Evolutionary conservation across 805 yeast genomes (phyloP).

Genomic region (Zygosaccharomyces lentus): DNA sequence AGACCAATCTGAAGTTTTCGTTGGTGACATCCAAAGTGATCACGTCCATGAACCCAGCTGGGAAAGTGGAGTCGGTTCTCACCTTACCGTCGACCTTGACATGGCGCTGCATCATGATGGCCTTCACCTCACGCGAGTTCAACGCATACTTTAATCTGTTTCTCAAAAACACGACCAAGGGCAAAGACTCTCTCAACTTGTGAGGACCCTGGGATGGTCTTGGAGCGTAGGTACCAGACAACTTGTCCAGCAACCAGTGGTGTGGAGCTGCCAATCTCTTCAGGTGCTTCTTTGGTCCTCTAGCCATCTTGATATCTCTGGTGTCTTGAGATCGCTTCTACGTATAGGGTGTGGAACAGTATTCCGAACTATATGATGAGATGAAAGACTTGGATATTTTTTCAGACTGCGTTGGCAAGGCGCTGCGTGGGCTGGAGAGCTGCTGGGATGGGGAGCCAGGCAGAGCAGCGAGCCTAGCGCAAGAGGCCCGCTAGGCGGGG

Average conservation of each 20-base stretch:
- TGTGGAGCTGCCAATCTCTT: constrained; percentile 99
- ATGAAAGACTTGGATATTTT: constrained; percentile 2
- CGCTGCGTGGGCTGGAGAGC: background rate
- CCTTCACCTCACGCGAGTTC: constrained; percentile 98
- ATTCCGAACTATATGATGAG: constrained; percentile 3
- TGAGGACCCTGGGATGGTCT: constrained; percentile 99
- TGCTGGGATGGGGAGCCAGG: background rate
- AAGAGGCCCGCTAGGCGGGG: too few species aligned
- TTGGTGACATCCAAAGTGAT: constrained; percentile 95
- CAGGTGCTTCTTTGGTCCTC: constrained; percentile 96
- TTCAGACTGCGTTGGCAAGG: constrained; percentile 5
- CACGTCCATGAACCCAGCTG: constrained; percentile 99
- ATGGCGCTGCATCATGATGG: constrained; percentile 96
- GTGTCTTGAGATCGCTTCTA: constrained; percentile 11
- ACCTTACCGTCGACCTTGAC: constrained; percentile 99
- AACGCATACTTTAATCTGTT: constrained; percentile 98
- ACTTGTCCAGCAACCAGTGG: constrained; percentile 99
- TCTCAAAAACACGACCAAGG: constrained; percentile 93
- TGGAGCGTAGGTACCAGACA: constrained; percentile 99
- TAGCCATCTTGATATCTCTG: constrained; percentile 49
- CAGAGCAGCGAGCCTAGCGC: too few species aligned
- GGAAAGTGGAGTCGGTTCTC: constrained; percentile 98
- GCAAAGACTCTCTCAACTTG: constrained; percentile 96
- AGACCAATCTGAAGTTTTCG: constrained; percentile 98
- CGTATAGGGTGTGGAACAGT: background rate